Percentiles rank a stretch among this genome's conserved stretches.
phyloP scores from a whole-genome alignment of 2,329 filamentous ascomycete species.

The Aquanectria penicillioides region DNA sequence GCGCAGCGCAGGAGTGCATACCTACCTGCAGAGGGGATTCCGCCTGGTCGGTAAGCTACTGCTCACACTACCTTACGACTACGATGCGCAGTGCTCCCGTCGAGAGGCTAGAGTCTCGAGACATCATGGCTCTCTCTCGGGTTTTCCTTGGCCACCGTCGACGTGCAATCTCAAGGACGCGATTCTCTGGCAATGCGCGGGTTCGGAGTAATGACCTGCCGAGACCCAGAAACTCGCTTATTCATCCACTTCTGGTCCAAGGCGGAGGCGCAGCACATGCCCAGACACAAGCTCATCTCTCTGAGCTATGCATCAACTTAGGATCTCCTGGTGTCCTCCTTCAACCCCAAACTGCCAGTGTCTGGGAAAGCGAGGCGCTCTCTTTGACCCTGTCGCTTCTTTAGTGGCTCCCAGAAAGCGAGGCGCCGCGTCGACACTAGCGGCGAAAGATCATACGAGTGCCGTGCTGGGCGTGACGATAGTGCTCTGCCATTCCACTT shows the following conservation, averaged over 20 bases:
- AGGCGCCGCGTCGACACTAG: slow-evolving; percentile 35
- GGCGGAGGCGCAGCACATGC: slow-evolving; percentile 5
- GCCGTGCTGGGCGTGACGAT: slow-evolving; percentile 36
- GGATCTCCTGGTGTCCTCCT: slow-evolving; percentile 3
- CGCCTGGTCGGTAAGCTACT: slow-evolving; percentile 14
- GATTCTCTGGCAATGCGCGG: too few relatives aligned
- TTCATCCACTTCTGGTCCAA: background rate
- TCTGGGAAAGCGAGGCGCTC: slow-evolving; percentile 27
- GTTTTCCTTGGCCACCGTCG: too few relatives aligned
- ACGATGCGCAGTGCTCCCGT: too few relatives aligned
- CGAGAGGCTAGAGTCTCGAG: too few relatives aligned
- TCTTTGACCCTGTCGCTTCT: slow-evolving; percentile 26
- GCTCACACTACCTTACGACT: background rate
- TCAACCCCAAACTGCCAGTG: slow-evolving; percentile 25
- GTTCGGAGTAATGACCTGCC: too few relatives aligned
- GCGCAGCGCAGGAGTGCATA: background rate
- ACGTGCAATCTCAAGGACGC: too few relatives aligned
- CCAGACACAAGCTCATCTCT: slow-evolving; percentile 15
- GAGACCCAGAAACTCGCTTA: too few relatives aligned
- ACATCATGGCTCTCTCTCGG: background rate
- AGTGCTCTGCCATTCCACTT: slow-evolving; percentile 36
- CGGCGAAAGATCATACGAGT: slow-evolving; percentile 42
- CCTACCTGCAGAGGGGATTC: background rate
- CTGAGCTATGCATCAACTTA: slow-evolving; percentile 1
- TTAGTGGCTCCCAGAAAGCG: slow-evolving; percentile 37